Base-by-base conservation (phyloP, 495 filamentous ascomycete genomes). In the Penicillium desertorum region DNA sequence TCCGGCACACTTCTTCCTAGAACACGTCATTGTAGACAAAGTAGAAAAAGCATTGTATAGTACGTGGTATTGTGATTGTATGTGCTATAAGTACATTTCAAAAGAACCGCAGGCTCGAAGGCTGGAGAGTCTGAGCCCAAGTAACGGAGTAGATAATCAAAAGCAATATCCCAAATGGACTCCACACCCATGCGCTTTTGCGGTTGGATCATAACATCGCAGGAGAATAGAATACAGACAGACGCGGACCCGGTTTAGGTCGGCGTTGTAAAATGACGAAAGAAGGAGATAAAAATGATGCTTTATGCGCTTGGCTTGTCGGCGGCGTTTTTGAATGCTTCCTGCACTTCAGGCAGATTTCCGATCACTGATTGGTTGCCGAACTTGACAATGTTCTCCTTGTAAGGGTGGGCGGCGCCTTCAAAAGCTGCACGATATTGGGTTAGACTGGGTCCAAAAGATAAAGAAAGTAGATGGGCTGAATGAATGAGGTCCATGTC, bases 341-440 rank as follows among this genome's bases (percentile, higher is more conserved):
- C 50, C 71, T 62, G 59, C 20, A 86, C 78, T 60, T 83, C 75
- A 12, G 81, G 76, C 22, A 73, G 45, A 45, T 61, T 59, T 34
- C 67, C 71, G 51, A 79, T 66, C 37, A 70, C 62, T 6, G 74
- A 70, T 54, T 71, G 37, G 52, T 83, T 84, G 30, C 79, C 81
- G 61, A 94, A 86, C 67, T 80, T 86, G 9, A 96, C 68, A 56
- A 98, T 73, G 62, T 98, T 98, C 66, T 84, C 70, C 82, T 92
- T 90, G 71, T 96, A 97, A 32, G 95, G 94, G 77, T 98, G 94
- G 32, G 82, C 82, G 37, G 85, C 79, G 20, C 94, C 91, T 76
- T 98, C 94, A 74, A 97, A 98, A 20, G 88, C 92, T 89, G 61
- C 16, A 61, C 46, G 14, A 51, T 42, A 16, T 36, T n/a, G 20